Conservation (phyloP, 345 rosid species). For the Murraya koenigii region DNA sequence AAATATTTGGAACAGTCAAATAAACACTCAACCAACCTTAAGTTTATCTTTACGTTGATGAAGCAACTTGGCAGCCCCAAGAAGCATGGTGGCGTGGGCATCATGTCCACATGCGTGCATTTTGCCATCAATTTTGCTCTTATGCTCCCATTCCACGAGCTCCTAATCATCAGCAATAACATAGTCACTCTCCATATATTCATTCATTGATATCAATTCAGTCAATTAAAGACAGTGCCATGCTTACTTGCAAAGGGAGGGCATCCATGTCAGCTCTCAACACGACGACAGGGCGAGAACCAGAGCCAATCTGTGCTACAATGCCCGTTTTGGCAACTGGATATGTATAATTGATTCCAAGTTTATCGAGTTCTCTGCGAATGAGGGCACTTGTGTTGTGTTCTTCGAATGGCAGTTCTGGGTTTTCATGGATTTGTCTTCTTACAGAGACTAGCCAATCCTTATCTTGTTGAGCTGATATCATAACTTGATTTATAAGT, state of each 20-base stretch:
- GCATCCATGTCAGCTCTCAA: constrained; percentile 94
- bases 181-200: neutral
- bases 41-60: constrained; percentile 56
- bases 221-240: neutral
- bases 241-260: constrained; percentile 56
- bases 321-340: constrained; percentile 74
- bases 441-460: constrained; percentile 64
- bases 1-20: no score
- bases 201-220: neutral
- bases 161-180: constrained; percentile 37
- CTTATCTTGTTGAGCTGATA: constrained; percentile 43
- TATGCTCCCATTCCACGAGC: constrained; percentile 83
- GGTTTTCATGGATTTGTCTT: constrained; percentile 80
- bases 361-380: constrained; percentile 57
- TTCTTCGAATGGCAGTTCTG: constrained; percentile 74
- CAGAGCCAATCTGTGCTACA: constrained; percentile 71
- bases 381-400: constrained; percentile 74
- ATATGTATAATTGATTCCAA: constrained; percentile 54
- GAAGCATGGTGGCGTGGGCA: constrained; percentile 80
- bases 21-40: constrained; percentile 34
- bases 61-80: constrained; percentile 92
- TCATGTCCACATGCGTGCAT: constrained; percentile 96
- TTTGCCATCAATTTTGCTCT: constrained; percentile 69
- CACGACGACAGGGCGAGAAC: constrained; percentile 65
- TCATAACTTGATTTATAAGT: constrained; percentile 32